These are phyloP conservation scores for Boletus rubescentipes DNA, from an alignment of 768 basidiomycete species.

Conservation along the genomic window DNA sequence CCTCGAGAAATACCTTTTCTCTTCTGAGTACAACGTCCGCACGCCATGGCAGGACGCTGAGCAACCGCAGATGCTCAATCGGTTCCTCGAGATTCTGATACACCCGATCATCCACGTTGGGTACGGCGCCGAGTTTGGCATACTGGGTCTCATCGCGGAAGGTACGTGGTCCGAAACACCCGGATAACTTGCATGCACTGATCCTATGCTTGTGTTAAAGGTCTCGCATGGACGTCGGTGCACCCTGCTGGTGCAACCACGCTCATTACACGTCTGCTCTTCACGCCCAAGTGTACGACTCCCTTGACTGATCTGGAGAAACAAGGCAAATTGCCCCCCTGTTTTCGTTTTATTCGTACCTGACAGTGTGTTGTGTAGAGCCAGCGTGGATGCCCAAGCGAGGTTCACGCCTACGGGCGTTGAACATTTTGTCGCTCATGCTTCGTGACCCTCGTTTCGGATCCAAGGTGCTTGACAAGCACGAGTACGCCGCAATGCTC, in stretches of 20 bases:
- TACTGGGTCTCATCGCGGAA: conserved; percentile 63
- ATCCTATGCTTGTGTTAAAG: too few relatives aligned
- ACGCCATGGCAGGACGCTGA: conserved; percentile 25
- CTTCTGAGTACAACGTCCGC: conserved; percentile 46
- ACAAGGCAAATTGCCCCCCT: conserved; percentile 5
- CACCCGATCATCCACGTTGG: conserved; percentile 68
- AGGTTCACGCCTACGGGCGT: conserved; percentile 39
- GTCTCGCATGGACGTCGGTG: conserved; percentile 58
- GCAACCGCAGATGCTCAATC: conserved; percentile 58
- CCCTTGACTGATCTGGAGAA: conserved; percentile 23
- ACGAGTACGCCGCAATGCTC: conserved; percentile 36
- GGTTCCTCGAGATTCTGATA: conserved; percentile 56
- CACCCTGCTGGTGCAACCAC: conserved; percentile 40
- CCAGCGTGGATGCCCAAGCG: conserved; percentile 27
- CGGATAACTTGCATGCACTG: not conserved
- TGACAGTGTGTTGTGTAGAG: conserved; percentile 7
- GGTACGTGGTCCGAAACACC: conserved; percentile 36
- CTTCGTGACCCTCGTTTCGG: conserved; percentile 45
- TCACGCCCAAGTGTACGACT: conserved; percentile 20
- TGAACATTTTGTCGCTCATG: conserved; percentile 56
- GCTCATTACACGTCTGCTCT: conserved; percentile 36
- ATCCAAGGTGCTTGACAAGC: conserved; percentile 29
- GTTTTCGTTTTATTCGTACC: not conserved
- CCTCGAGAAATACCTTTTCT: conserved; percentile 66
- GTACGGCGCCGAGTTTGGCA: conserved; percentile 61